phyloP scores from a whole-genome alignment of 1,139 yeast species.

The Fermentozyma sake region DNA sequence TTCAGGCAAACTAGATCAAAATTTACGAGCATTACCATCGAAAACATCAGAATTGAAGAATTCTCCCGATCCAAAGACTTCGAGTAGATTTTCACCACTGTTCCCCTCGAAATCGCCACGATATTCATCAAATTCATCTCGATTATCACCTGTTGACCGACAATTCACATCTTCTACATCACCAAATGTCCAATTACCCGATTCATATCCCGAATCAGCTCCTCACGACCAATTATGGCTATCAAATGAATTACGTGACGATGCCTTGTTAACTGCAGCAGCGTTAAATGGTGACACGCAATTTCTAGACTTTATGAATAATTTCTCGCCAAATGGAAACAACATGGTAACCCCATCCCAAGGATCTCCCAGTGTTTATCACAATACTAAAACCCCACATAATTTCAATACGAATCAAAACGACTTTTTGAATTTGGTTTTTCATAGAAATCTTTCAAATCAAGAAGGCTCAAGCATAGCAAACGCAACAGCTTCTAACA shows the following conservation, averaged over 20 bases:
- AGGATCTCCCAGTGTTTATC: too few relatives aligned
- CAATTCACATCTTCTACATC: constrained; percentile 1
- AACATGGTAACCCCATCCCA: constrained; percentile 7
- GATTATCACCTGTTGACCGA: background rate
- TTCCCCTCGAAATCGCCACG: background rate
- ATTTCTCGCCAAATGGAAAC: constrained; percentile 19
- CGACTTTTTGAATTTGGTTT: constrained; percentile 48
- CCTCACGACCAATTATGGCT: constrained; percentile 51
- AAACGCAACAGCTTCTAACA: constrained; percentile 3
- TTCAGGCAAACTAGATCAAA: too few relatives aligned
- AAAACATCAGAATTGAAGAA: background rate
- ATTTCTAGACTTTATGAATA: constrained; percentile 50
- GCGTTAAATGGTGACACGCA: constrained; percentile 64
- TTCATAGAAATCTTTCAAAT: constrained; percentile 37
- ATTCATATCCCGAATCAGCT: background rate
- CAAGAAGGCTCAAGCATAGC: constrained; percentile 2
- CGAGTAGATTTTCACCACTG: background rate
- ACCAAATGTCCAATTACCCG: too few relatives aligned
- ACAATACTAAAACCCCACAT: constrained; percentile 1
- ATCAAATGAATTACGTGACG: constrained; percentile 65
- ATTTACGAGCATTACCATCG: too few relatives aligned
- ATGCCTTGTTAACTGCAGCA: constrained; percentile 69
- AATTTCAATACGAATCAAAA: constrained; percentile 18
- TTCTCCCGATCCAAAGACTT: background rate
- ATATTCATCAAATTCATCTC: too few relatives aligned